Evolutionary conservation across 2,329 filamentous ascomycete species (phyloP), one percentile per base, ranked within the genome.

Genomic region (Ambrosiella xylebori): DNA sequence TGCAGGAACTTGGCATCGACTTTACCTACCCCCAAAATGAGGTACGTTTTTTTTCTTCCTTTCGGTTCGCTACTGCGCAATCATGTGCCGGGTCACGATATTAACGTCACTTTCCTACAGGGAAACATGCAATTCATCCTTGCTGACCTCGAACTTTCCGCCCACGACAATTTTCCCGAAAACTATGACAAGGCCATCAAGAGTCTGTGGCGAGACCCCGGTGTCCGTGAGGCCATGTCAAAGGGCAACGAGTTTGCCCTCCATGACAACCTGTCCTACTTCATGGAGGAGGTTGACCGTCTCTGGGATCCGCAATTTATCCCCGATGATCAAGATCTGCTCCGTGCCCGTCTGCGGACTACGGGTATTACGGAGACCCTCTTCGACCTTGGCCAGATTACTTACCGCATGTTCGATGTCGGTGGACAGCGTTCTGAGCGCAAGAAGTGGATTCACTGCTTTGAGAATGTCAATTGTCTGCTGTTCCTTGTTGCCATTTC

Each of bases 381-480:
- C 62, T 97, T 97, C 70, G 88, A 95, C 69, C 78, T 95, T 12
- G 89, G 89, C 61, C 85, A 91, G 66, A 79, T 96, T 65, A 95
- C 89, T 63, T 96, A 96, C 72, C 85, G 89, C 65, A 96, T 97
- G 89, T 95, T 95, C 70, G 89, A 95, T 66, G 89, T 95, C 52
- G 89, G 89, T 68, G 89, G 89, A 59, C 89, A 95, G 69, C 78
- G 89, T 65, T 95, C 89, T 36, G 89, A 95, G 71, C 85, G 89
- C 62, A 95, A 95, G 78, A 95, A 95, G 75, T 95, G 89, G 89
- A 95, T 95, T 62, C 89, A 95, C 69, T 93, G 89, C 68, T 95
- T 95, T 68, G 89, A 95, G 69, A 93, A 93, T 63, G 89, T 95
- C 62, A 89, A 93, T 66, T 90, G 88, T 64, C 76, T 97, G 57